Conservation (phyloP, 805 yeast genomes). For the Teunomyces tritomae region DNA sequence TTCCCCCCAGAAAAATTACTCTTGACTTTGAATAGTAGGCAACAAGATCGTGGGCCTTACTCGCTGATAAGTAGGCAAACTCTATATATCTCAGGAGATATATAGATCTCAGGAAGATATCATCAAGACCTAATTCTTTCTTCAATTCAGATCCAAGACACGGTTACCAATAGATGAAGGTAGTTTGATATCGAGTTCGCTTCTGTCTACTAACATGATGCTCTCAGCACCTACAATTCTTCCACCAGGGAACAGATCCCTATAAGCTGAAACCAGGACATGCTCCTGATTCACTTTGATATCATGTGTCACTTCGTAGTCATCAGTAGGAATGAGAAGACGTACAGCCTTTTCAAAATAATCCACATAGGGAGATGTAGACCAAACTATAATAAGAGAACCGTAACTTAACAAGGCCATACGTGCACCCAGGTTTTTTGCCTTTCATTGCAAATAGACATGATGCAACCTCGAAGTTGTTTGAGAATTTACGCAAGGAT, state of each 20-base stretch:
- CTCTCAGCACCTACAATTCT: slow-evolving; percentile 11
- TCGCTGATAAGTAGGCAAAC: slow-evolving; percentile 10
- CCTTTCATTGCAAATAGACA: slow-evolving; percentile 29
- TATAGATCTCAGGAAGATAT: slow-evolving; percentile 8
- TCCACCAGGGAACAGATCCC: slow-evolving; percentile 12
- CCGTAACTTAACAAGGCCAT: slow-evolving; percentile 36
- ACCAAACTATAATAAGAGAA: slow-evolving; percentile 15
- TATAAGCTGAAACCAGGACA: slow-evolving; percentile 10
- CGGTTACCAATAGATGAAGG: slow-evolving; percentile 6
- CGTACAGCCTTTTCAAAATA: slow-evolving; percentile 12
- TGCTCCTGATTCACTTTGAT: slow-evolving; percentile 15
- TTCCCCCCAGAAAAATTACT: slow-evolving; percentile 12
- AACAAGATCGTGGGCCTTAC: slow-evolving; percentile 14
- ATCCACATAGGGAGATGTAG: slow-evolving; percentile 13
- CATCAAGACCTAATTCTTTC: slow-evolving; percentile 10
- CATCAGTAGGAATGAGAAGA: slow-evolving; percentile 8
- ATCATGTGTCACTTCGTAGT: slow-evolving; percentile 10
- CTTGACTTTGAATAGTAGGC: slow-evolving; percentile 10
- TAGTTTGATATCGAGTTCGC: slow-evolving; percentile 6
- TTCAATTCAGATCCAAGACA: slow-evolving; percentile 18
- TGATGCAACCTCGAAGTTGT: slow-evolving; percentile 30
- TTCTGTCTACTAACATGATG: slow-evolving; percentile 1
- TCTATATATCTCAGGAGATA: slow-evolving; percentile 9
- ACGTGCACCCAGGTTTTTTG: slow-evolving; percentile 34
- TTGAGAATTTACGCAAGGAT: slow-evolving; percentile 25